Percentiles rank a stretch among this genome's conserved stretches.
phyloP scores from a whole-genome alignment of 2,329 filamentous ascomycete species.

The Cadophora sp. region DNA sequence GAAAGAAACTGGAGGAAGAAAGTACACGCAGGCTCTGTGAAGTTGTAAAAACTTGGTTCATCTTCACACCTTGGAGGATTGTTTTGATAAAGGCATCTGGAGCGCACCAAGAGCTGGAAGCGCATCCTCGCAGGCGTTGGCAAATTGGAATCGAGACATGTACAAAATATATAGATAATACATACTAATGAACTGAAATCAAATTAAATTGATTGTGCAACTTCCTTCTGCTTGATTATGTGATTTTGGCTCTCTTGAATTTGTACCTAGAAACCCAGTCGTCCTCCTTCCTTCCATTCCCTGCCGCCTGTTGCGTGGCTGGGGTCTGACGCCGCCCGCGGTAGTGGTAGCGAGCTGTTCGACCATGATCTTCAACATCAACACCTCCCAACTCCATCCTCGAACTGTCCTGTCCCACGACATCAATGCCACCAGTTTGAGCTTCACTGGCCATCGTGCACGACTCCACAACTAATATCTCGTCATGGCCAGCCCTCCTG shows the following conservation, averaged over 20 bases:
- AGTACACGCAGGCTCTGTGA: background rate
- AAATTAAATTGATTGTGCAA: background rate
- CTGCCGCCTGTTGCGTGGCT: constrained; percentile 26
- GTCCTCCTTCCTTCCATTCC: constrained; percentile 13
- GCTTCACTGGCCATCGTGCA: constrained; percentile 38
- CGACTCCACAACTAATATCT: constrained; percentile 30
- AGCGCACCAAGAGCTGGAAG: constrained; percentile 44
- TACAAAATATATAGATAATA: constrained; percentile 22
- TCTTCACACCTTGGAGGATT: constrained; percentile 7
- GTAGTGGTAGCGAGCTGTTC: constrained; percentile 28
- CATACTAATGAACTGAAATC: constrained; percentile 4
- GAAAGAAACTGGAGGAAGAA: background rate
- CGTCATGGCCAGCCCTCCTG: constrained; percentile 61
- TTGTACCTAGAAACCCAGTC: constrained; percentile 1
- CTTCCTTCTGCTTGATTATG: background rate
- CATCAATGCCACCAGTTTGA: constrained; percentile 38
- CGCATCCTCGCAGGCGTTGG: constrained; percentile 35
- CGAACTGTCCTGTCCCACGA: constrained; percentile 24
- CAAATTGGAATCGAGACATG: background rate
- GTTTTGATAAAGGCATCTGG: constrained; percentile 23
- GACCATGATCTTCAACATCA: constrained; percentile 16
- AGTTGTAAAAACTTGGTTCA: constrained; percentile 7
- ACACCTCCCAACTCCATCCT: constrained; percentile 24
- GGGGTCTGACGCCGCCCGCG: constrained; percentile 28
- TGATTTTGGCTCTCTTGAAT: background rate